A percentile compares a stretch with the other conserved stretches of the same genome.
These are phyloP conservation scores for Mycena amicta DNA, from an alignment of 768 basidiomycete genomes.

Conservation along the genomic window DNA sequence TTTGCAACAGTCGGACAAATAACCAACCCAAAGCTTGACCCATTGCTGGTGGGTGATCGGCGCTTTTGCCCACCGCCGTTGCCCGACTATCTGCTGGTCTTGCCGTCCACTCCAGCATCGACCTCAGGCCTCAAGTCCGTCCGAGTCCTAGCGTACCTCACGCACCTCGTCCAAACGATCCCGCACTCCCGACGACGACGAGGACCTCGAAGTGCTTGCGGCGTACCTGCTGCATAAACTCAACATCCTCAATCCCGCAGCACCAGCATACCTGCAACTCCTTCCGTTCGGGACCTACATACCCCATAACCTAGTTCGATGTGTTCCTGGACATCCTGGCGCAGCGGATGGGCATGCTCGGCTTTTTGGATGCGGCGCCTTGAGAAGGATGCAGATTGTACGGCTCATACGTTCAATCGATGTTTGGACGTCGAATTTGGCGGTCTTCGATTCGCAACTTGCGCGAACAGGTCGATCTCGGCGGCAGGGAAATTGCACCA, in stretches of 20 bases:
- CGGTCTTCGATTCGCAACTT: neutral
- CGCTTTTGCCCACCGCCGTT: constrained; percentile 76
- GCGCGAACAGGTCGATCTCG: neutral
- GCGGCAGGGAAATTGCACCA: no score
- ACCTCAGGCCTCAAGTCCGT: constrained; percentile 81
- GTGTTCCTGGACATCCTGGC: constrained; percentile 74
- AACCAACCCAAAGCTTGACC: no score
- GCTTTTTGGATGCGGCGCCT: no score
- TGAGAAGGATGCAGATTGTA: no score
- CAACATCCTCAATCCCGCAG: constrained; percentile 76
- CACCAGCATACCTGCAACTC: constrained; percentile 69
- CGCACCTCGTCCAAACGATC: constrained; percentile 81
- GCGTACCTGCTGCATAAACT: constrained; percentile 86
- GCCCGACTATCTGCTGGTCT: constrained; percentile 36
- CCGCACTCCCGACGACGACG: constrained; percentile 70
- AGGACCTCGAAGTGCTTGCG: constrained; percentile 73
- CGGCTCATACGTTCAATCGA: no score
- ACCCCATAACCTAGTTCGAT: constrained; percentile 61
- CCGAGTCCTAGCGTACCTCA: constrained; percentile 71
- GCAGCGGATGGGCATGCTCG: constrained; percentile 77
- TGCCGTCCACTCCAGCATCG: constrained; percentile 64
- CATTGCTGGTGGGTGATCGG: no score
- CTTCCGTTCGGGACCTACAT: constrained; percentile 54
- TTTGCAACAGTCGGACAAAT: no score
- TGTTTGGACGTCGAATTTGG: neutral